Base-by-base conservation (phyloP, 1,284 basidiomycete genomes). In the Schizophyllum amplum region DNA sequence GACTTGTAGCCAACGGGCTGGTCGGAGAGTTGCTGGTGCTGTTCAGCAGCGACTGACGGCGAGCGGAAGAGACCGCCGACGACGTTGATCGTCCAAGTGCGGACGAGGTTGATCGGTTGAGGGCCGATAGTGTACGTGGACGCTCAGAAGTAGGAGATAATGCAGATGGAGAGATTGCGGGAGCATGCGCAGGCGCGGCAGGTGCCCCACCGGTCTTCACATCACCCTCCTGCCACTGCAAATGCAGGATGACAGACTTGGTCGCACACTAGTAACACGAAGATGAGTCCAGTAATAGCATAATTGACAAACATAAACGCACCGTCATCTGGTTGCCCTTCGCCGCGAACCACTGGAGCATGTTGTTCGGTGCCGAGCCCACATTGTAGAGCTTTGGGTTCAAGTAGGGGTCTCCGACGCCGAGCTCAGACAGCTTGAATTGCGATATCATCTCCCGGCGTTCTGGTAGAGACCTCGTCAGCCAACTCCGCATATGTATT, bases 341-440 rank as follows among this genome's bases (percentile, higher is more conserved):
- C 0, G 92, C 92, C 5, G 91, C 91, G 66, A 95, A 94, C 92
- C 92, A 92, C 81, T 92, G 90, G 5, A 91, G 75, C 89, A 90
- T 90, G 67, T 90, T 90, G 65, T 90, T 87, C 21, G 87, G 82
- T 0, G 88, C 87, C 26, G 80, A 69, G 1, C 90, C 91, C 11
- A 94, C 84, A 63, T 89, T 83, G 64, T 81, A 81, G 60, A 94
- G 68, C 64, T 83, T 86, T 2, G 83, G 69, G 61, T 78, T 83
- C 61, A 87, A 66, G 24, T 81, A 74, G 24, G 86, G 82, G 67
- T 92, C 84, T 0, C 78, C 69, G 0, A 74, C 82, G n/a, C 86
- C 87, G 33, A 96, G 73, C 61, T 94, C 91, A 11, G 85, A 82
- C 42, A 96, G 75, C 68, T 86, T 91, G 75, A 92, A 95, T 67